Base-by-base conservation (phyloP, 176 grass and related monocot species). In the Elaeis guineensis region DNA sequence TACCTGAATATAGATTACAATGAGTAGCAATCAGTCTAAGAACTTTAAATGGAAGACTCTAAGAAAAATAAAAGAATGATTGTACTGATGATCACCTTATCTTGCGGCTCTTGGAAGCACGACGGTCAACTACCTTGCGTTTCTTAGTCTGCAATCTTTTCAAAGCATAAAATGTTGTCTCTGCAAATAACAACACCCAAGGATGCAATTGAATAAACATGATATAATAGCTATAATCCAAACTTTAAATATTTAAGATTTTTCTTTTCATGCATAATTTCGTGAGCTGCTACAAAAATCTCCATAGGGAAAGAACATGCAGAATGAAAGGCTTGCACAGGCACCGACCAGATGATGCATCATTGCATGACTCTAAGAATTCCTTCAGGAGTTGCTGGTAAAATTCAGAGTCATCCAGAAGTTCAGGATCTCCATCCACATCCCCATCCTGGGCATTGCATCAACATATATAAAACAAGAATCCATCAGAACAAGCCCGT, bases 341-440 rank as follows among this genome's bases (percentile, higher is more conserved):
- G 3, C 18, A 75, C 83, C 67, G 21, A 96, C 86, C 83, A 67
- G 87, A 88, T 69, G 75, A 54, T 3, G 76, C 72, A 58, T 20
- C 65, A 76, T 88, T 80, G 58, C 81, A 85, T 17, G 92, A 96
- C 71, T 90, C 83, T 0, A 96, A 75, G 63, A 96, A 96, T 54
- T 96, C 92, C 75, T 85, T 96, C 19, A 96, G 83, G 55, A 96
- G 92, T 78, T 96, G 92, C 48, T 87, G 87, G 44, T 90, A 96
- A 55, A 96, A 96, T 70, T 96, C 87, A 14, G 83, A 90, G 75
- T 96, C 87, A 1, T 96, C 87, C 28, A 88, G 8, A 72, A 96
- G 72, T 66, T 96, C 87, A 63, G 83, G 83, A 67, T 96, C 80
- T 9, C 83, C 90, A 79, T 84, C 80, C 44, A 55, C 19, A 52